phyloP scores from a whole-genome alignment of 257 asterid species.

The Forsythia viridissima region DNA sequence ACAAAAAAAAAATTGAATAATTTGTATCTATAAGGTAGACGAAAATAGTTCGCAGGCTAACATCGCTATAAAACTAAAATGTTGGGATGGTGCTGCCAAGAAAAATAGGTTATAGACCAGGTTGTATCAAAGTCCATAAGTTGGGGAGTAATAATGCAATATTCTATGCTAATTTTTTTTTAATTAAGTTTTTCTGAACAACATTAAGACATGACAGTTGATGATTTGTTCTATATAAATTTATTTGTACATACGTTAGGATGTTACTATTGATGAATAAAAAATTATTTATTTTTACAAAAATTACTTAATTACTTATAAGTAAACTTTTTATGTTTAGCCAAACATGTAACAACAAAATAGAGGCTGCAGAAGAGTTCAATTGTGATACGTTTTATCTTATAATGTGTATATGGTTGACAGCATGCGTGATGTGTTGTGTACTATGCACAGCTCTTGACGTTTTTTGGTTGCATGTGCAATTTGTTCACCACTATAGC shows the following conservation, averaged over 20 bases:
- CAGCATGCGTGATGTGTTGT: background rate
- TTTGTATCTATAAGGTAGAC: no score
- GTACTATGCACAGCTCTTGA: background rate
- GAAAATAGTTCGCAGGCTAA: no score
- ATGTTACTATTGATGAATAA: background rate
- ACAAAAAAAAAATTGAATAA: no score
- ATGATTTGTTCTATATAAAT: background rate
- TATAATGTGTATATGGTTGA: background rate
- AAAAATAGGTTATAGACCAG: no score
- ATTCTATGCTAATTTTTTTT: no score
- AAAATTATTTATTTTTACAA: background rate
- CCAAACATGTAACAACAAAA: background rate
- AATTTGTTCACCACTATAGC: background rate
- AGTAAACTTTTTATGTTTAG: background rate
- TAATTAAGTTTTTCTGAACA: no score
- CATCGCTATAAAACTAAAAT: no score
- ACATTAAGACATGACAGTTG: no score
- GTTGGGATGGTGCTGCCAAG: no score
- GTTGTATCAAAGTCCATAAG: no score
- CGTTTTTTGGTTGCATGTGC: no score
- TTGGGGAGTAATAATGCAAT: no score
- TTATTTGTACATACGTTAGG: background rate
- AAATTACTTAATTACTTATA: background rate
- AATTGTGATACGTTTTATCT: conserved; percentile 11
- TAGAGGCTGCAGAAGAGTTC: conserved; percentile 20